Conservation (phyloP, 495 filamentous ascomycete species). For the Hyaloscypha bicolor region DNA sequence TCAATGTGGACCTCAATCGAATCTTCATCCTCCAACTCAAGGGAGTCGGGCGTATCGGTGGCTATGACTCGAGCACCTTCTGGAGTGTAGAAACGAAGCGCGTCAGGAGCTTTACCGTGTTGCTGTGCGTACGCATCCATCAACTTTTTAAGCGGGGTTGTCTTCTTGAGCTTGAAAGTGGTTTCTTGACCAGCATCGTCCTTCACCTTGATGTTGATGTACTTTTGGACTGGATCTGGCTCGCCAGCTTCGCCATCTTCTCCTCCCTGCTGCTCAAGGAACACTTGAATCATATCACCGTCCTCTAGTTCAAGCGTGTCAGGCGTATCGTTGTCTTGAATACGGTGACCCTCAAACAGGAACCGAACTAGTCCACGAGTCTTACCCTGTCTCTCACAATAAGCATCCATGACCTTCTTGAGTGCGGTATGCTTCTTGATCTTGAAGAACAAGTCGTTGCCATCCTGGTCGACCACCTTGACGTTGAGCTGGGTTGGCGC, state of each 20-base stretch:
- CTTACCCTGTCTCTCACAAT: slow-evolving; percentile 74
- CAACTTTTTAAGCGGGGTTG: slow-evolving; percentile 73
- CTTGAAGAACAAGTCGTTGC: slow-evolving; percentile 66
- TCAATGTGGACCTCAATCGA: slow-evolving; percentile 82
- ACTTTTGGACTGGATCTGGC: not conserved
- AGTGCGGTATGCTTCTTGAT: slow-evolving; percentile 77
- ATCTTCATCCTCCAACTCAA: slow-evolving; percentile 80
- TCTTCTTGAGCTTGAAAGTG: slow-evolving; percentile 84
- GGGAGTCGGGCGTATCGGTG: slow-evolving; percentile 44
- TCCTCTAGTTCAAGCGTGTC: not conserved
- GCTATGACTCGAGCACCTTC: slow-evolving; percentile 70
- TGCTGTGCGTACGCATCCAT: slow-evolving; percentile 83
- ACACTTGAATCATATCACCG: not conserved
- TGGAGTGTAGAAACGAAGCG: slow-evolving; percentile 69
- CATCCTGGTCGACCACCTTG: not conserved
- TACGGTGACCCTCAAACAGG: slow-evolving; percentile 72
- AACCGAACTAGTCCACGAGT: slow-evolving; percentile 66
- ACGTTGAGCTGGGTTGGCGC: not conserved
- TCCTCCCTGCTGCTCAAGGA: slow-evolving; percentile 4
- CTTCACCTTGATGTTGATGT: slow-evolving; percentile 78
- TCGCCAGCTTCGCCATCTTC: slow-evolving; percentile 2
- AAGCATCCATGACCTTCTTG: slow-evolving; percentile 69
- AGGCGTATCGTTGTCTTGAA: slow-evolving; percentile 60
- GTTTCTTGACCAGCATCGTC: slow-evolving; percentile 78
- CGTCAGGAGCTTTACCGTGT: slow-evolving; percentile 64